phyloP scores from a whole-genome alignment of 2,329 filamentous ascomycete species.

The Xylariaceae sp. region DNA sequence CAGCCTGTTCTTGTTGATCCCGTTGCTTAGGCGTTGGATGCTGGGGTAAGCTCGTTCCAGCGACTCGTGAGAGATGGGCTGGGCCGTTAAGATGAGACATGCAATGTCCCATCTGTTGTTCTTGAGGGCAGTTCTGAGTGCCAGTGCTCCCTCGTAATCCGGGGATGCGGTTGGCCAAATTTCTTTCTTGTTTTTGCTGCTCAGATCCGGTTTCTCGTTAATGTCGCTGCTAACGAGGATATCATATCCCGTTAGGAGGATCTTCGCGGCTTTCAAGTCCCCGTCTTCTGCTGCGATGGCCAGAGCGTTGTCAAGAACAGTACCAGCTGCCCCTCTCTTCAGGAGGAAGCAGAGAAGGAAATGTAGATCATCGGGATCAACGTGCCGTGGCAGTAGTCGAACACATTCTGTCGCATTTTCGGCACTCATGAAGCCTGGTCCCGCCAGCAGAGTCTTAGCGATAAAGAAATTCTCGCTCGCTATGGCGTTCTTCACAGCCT shows the following conservation, averaged over 20 bases:
- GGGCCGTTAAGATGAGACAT: conserved; percentile 41
- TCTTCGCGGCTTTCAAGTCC: conserved; percentile 42
- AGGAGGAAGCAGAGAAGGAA: conserved; percentile 43
- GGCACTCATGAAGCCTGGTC: conserved; percentile 40
- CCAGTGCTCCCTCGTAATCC: conserved; percentile 47
- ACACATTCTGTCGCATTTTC: conserved; percentile 47
- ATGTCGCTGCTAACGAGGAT: conserved; percentile 39
- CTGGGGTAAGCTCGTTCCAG: conserved; percentile 46
- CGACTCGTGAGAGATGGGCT: conserved; percentile 42
- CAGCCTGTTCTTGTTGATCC: conserved; percentile 42
- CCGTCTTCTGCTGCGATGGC: conserved; percentile 45
- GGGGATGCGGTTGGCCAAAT: conserved; percentile 45
- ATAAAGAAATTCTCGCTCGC: conserved; percentile 42
- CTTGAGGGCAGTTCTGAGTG: conserved; percentile 45
- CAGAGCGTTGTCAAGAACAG: conserved; percentile 44
- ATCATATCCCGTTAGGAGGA: conserved; percentile 39
- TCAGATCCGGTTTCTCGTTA: conserved; percentile 26
- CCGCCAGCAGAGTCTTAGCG: conserved; percentile 43
- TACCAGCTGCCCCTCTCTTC: conserved; percentile 46
- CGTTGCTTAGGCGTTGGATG: conserved; percentile 38
- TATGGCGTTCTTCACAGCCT: conserved; percentile 46
- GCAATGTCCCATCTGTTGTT: conserved; percentile 42
- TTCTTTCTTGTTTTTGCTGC: conserved; percentile 16
- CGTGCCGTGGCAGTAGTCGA: conserved; percentile 43
- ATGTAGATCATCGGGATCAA: conserved; percentile 41